Evolutionary conservation across 495 filamentous ascomycete genomes (phyloP).

Genomic region (Durotheca rogersii): DNA sequence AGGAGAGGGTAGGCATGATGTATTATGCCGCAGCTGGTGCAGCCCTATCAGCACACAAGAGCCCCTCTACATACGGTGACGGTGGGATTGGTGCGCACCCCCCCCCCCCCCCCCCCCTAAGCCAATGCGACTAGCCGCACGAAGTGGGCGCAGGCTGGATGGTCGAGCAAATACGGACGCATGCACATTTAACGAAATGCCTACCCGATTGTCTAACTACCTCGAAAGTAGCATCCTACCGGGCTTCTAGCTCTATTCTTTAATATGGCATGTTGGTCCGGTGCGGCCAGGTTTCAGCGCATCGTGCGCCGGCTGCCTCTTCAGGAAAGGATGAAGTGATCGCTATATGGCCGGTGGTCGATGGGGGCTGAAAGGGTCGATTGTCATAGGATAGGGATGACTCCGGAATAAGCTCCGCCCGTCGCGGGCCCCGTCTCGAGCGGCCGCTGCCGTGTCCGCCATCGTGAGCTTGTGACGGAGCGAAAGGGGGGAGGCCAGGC

Average conservation of each 20-base stretch:
- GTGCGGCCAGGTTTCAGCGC: slow-evolving; percentile 31
- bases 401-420: slow-evolving; percentile 26
- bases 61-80: slow-evolving; percentile 13
- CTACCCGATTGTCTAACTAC: slow-evolving; percentile 23
- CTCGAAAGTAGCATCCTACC: slow-evolving; percentile 27
- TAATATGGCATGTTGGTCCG: slow-evolving; percentile 26
- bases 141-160: slow-evolving; percentile 10
- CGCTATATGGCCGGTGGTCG: slow-evolving; percentile 15
- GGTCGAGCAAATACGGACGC: slow-evolving; percentile 18
- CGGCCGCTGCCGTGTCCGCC: background rate
- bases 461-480: too few relatives aligned
- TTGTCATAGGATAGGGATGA: slow-evolving; percentile 25
- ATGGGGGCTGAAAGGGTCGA: slow-evolving; percentile 29
- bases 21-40: slow-evolving; percentile 20
- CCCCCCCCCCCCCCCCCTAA: slow-evolving; percentile 19
- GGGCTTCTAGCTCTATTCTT: slow-evolving; percentile 4
- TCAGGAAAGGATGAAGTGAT: slow-evolving; percentile 30
- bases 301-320: slow-evolving; percentile 30
- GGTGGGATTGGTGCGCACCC: background rate
- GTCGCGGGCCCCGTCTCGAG: slow-evolving; percentile 29
- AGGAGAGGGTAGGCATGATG: slow-evolving; percentile 4
- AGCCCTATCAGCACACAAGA: slow-evolving; percentile 18
- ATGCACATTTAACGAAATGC: slow-evolving; percentile 30
- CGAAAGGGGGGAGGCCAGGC: slow-evolving; percentile 13
- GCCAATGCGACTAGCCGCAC: slow-evolving; percentile 22